Evolutionary conservation across 1,284 basidiomycete species (phyloP), one percentile per base, ranked within the genome.

Genomic region (Cryptococcus sp.): DNA sequence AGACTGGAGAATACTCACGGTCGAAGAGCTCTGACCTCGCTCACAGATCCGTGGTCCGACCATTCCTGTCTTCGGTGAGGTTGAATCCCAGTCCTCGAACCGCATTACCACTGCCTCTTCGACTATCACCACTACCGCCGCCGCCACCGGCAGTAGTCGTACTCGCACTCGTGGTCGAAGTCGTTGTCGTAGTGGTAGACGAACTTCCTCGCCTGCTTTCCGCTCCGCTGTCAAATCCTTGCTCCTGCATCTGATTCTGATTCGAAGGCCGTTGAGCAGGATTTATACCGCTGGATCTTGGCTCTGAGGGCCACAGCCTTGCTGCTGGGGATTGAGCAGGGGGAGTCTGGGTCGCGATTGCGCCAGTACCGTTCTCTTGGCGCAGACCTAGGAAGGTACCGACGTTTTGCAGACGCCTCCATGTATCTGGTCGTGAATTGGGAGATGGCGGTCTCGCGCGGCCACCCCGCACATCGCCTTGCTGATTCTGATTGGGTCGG

Each of bases 331-430:
- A 10, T 35, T 35, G 30, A 10, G 30, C 30, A 35, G 30, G 30
- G 13, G 30, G 8, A 35, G 30, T 15, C 22, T 22, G 42, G 42
- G 15, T 22, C 15, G n/a, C 16, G 41, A 7, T 42, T 42, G 42
- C 42, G 42, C 42, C 42, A 22, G 42, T 41, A 23, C 16, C 49
- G 16, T 55, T n/a, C 40, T 48, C 58, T 41, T 55, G 54, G 23
- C 60, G 38, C 38, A 61, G 20, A 10, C 60, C 60, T 16, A 61
- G 23, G 4, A 61, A 43, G 5, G 60, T 45, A 6, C 60, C 60
- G 20, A 61, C 60, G 23, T 61, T 57, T 19, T 61, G 59, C 5
- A 61, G 43, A 38, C 55, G 40, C 19, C 54, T 50, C 59, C 59
- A 61, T 17, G 59, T 45, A 27, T 61, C 55, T 0, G 45, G 46